Evolutionary conservation across 371 early-diverging fungal genomes (phyloP), one percentile per base, ranked within the genome.

Genomic region (Mucor racemosus): DNA sequence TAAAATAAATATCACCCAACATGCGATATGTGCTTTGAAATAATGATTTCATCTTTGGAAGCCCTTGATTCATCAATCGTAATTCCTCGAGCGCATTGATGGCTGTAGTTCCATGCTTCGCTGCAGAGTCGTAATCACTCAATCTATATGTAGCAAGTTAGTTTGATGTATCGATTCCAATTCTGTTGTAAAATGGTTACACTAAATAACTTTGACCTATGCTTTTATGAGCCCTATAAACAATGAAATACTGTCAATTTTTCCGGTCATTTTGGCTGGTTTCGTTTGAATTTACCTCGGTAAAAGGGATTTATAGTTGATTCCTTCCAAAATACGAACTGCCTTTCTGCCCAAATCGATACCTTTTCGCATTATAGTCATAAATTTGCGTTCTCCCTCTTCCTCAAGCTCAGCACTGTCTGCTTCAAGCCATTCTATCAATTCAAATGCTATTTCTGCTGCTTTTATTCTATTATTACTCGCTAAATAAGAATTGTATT

Each of bases 1-100:
- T 68, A 60, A 79, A 79, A 35, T 79, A 82, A 1, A 76, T 60
- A 17, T 76, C 71, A 0, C 68, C 82, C 26, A 78, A 17, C 13
- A 53, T 33, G 11, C 71, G 75, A 61, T 69, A 76, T 3, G 68
- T 65, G 39, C 40, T 63, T 44, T 76, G 80, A 21, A 73, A 17
- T 4, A 54, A 44, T 9, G 21, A 21, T 26, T 40, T 48, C 36
- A 40, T 39, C 50, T 40, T 50, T 2, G 59, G 40, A 21, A 46
- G 33, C 42, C 26, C 35, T 31, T 36, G 21, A 46, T 58, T 21
- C 46, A 46, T 65, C 15, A 38, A 17, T 2, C 36, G 48, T 38
- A 60, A 50, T 17, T 53, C 57, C 15, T 72, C 60, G 0, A 68
- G 33, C 3, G 53, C 38, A 39, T 42, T 38, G 63, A 59, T 11